These are phyloP conservation scores for Macrophomina phaseolina DNA, from an alignment of 2,329 filamentous ascomycete species.

Conservation along the genomic window DNA sequence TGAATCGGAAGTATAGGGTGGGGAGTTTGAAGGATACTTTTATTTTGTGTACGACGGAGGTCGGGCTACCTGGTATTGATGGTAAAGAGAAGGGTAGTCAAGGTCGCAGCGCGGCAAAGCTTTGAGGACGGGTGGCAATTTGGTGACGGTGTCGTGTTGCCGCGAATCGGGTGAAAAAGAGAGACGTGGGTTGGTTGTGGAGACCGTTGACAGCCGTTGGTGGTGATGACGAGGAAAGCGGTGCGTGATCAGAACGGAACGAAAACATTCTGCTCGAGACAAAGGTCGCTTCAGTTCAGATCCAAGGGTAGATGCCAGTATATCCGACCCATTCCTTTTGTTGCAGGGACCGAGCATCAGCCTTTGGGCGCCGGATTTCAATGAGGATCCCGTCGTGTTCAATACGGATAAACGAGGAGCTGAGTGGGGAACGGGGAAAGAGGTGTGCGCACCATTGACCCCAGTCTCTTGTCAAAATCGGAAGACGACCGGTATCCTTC, in stretches of 20 bases:
- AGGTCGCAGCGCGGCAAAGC: not conserved
- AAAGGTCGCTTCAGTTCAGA: not conserved
- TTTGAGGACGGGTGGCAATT: not conserved
- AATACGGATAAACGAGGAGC: not conserved
- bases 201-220: not conserved
- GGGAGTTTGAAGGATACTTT: conserved; percentile 59
- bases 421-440: too few relatives aligned
- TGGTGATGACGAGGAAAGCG: not conserved
- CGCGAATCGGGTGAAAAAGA: not conserved
- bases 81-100: not conserved
- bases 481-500: conserved; percentile 11
- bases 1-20: conserved; percentile 60
- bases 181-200: not conserved
- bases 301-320: conserved; percentile 23
- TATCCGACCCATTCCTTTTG: conserved; percentile 21
- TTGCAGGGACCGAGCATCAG: not conserved
- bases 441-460: not conserved
- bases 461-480: conserved; percentile 16
- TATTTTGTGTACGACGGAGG: conserved; percentile 60
- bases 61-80: conserved; percentile 38
- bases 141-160: not conserved
- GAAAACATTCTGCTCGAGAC: conserved; percentile 17
- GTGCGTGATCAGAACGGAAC: not conserved
- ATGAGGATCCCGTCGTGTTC: not conserved
- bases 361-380: not conserved